Conservation (phyloP, 306 rosid species). For the Cicer yamashitae region DNA sequence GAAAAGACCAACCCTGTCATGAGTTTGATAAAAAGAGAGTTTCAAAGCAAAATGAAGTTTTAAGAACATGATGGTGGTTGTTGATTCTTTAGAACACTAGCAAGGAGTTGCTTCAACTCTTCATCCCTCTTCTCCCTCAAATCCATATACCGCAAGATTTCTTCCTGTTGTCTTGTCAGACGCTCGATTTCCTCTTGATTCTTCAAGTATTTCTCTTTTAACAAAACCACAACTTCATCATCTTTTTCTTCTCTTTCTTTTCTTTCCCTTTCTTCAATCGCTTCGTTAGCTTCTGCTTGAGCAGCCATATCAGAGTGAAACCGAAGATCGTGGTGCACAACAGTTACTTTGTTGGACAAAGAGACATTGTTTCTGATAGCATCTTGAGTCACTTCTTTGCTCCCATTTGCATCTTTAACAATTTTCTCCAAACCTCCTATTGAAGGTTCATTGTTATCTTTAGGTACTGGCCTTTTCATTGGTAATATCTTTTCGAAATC, state of each 20-base stretch:
- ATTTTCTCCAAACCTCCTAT: background rate
- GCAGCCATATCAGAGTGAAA: background rate
- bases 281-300: background rate
- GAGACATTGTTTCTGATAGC: background rate
- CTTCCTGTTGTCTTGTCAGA: background rate
- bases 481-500: background rate
- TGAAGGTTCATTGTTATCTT: background rate
- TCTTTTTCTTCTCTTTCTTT: background rate
- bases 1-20: background rate
- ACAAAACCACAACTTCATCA: background rate
- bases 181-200: background rate
- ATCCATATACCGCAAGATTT: background rate
- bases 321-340: background rate
- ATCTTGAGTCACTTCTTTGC: background rate
- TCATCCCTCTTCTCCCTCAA: background rate
- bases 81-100: background rate
- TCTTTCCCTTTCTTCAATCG: background rate
- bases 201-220: background rate
- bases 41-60: background rate
- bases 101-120: background rate
- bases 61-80: background rate
- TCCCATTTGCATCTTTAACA: slow-evolving; percentile 16
- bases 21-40: background rate
- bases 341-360: background rate
- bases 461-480: background rate